These are phyloP conservation scores for Blastocystis sp. DNA, from an alignment of 352 stramenopile genomes.

Conservation along the genomic window DNA sequence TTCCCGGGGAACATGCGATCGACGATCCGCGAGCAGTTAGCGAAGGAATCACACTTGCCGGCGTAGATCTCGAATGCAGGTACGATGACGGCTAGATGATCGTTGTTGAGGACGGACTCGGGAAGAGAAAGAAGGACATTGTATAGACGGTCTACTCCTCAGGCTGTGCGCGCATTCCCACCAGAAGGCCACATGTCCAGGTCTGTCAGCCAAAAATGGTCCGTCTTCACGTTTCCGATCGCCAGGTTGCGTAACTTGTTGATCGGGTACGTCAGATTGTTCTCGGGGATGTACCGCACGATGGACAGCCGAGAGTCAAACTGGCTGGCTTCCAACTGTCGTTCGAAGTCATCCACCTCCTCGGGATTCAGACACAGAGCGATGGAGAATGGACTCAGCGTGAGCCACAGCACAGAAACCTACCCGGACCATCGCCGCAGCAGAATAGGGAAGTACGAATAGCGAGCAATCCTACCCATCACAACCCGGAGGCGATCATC, in stretches of 20 bases:
- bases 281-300: background rate
- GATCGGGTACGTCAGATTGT: constrained; percentile 23
- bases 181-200: constrained; percentile 64
- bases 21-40: background rate
- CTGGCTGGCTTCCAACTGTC: background rate
- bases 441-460: constrained; percentile 44
- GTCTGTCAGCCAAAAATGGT: constrained; percentile 68
- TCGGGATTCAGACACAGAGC: constrained; percentile 7
- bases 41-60: background rate
- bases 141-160: constrained; percentile 60
- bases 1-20: background rate
- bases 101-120: background rate
- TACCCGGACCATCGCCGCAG: constrained; percentile 44
- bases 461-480: constrained; percentile 16
- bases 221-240: constrained; percentile 47
- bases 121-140: constrained; percentile 44
- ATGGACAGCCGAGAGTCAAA: constrained; percentile 21
- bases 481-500: background rate
- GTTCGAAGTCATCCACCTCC: constrained; percentile 2
- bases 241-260: constrained; percentile 65
- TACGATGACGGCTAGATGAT: constrained; percentile 56
- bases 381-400: constrained; percentile 32
- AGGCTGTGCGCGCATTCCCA: background rate
- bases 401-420: background rate
- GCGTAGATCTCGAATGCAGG: constrained; percentile 58